phyloP scores from a whole-genome alignment of 495 filamentous ascomycete genomes.

The Ascodesmis nigricans region DNA sequence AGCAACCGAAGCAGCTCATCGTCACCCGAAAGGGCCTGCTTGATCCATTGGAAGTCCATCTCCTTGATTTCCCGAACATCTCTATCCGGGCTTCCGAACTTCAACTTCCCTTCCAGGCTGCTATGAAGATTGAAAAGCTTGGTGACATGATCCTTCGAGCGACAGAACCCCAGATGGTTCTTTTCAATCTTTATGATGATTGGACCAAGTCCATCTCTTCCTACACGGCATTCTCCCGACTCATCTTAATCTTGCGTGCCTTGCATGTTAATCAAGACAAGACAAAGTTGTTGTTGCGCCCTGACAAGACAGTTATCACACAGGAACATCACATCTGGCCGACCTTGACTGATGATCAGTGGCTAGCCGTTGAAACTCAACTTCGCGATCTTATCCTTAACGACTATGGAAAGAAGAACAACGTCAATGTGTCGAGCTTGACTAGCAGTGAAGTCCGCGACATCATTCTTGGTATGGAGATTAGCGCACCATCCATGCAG shows the following conservation, averaged over 20 bases:
- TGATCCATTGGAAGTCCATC: constrained; percentile 90
- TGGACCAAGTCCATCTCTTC: constrained; percentile 98
- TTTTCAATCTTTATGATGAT: constrained; percentile 98
- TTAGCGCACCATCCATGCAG: constrained; percentile 93
- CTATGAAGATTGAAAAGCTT: constrained; percentile 98
- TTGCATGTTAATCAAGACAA: constrained; percentile 97
- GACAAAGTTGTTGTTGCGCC: constrained; percentile 90
- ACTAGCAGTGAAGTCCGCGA: constrained; percentile 94
- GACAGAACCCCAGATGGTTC: constrained; percentile 97
- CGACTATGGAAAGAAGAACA: constrained; percentile 99
- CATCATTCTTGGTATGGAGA: constrained; percentile 99
- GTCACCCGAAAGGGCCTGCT: constrained; percentile 94
- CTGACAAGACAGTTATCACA: constrained; percentile 95
- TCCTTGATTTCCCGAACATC: constrained; percentile 98
- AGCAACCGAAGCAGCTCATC: constrained; percentile 97
- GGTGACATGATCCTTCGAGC: constrained; percentile 98
- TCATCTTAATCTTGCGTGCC: constrained; percentile 85
- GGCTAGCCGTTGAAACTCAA: constrained; percentile 97
- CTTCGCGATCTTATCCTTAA: constrained; percentile 89
- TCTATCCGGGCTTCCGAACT: constrained; percentile 96
- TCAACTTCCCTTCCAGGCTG: constrained; percentile 95
- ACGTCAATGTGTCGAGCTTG: constrained; percentile 91
- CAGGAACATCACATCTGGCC: constrained; percentile 99
- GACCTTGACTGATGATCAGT: constrained; percentile 79
- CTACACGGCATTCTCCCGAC: constrained; percentile 92